Percentiles rank a stretch among this genome's conserved stretches.
These are phyloP conservation scores for Eucalyptus viminalis DNA, from an alignment of 345 rosid species.

Conservation along the genomic window DNA sequence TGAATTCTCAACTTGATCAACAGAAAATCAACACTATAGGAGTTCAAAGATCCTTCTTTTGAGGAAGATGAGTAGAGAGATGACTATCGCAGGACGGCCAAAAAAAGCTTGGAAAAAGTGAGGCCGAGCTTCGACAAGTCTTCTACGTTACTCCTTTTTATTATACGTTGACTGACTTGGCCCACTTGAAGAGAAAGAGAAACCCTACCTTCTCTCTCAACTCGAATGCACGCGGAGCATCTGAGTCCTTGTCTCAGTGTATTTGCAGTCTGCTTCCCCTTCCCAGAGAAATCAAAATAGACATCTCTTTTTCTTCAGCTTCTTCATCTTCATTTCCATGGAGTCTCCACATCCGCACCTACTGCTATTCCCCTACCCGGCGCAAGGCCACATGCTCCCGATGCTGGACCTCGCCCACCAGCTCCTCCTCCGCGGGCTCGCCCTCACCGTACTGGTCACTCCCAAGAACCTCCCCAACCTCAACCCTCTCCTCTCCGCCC, in stretches of 20 bases:
- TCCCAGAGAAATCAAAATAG: background rate
- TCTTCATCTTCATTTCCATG: background rate
- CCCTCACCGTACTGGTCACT: background rate
- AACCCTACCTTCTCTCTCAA: no score
- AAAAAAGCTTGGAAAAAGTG: no score
- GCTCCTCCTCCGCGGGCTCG: constrained; percentile 10
- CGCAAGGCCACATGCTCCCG: constrained; percentile 60
- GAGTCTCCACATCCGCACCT: constrained; percentile 12
- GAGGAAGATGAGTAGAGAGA: no score
- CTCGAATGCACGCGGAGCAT: background rate
- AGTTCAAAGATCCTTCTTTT: no score
- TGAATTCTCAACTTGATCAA: no score
- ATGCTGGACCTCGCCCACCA: constrained; percentile 23
- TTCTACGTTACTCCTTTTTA: no score
- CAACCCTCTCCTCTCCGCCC: constrained; percentile 31
- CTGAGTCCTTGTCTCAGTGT: background rate
- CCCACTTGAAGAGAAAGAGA: no score
- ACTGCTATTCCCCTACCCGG: constrained; percentile 56
- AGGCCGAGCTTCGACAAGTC: no score
- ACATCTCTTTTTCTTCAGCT: background rate
- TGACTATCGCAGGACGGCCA: no score
- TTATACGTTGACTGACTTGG: no score
- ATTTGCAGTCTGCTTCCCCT: background rate
- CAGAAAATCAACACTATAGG: no score
- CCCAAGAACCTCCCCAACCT: constrained; percentile 5